Evolutionary conservation across 140 eudicot species (phyloP).

Genomic region (Cichorium intybus): DNA sequence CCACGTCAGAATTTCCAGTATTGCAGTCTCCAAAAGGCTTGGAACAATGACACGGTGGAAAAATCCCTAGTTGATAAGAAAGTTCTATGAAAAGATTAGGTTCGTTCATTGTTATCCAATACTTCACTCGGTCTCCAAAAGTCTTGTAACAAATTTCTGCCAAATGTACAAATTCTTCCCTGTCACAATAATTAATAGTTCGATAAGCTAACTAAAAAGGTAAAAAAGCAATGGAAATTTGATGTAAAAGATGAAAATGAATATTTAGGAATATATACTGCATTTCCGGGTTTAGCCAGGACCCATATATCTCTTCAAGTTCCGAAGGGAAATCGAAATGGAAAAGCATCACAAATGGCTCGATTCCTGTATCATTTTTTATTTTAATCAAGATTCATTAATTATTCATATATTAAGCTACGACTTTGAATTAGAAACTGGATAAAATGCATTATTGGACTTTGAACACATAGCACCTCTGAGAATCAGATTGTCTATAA

Average conservation of each 20-base stretch:
- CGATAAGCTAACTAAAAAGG: too few relatives aligned
- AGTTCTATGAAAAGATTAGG: constrained; percentile 35
- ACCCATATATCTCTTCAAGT: constrained; percentile 54
- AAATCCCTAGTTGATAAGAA: constrained; percentile 32
- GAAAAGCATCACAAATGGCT: constrained; percentile 60
- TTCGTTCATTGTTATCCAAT: constrained; percentile 61
- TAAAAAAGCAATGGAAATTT: too few relatives aligned
- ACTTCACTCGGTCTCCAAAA: too few relatives aligned
- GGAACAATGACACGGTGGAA: constrained; percentile 60
- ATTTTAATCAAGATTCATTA: constrained; percentile 1
- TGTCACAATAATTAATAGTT: too few relatives aligned
- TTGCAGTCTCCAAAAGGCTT: constrained; percentile 57
- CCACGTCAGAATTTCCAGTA: constrained; percentile 51
- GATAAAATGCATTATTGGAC: too few relatives aligned
- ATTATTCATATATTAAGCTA: too few relatives aligned
- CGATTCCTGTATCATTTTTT: constrained; percentile 42
- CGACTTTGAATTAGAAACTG: too few relatives aligned
- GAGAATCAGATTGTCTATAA: too few relatives aligned
- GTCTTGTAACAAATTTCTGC: constrained; percentile 48
- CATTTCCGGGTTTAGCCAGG: constrained; percentile 62
- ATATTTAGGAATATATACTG: constrained; percentile 52
- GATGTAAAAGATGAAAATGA: too few relatives aligned
- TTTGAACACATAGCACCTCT: too few relatives aligned
- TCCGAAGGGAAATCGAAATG: constrained; percentile 62
- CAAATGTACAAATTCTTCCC: constrained; percentile 34